A percentile compares a stretch with the other conserved stretches of the same genome.
These are phyloP conservation scores for Trichocomaceae sp. DNA, from an alignment of 2,329 filamentous ascomycete genomes.

Conservation along the genomic window DNA sequence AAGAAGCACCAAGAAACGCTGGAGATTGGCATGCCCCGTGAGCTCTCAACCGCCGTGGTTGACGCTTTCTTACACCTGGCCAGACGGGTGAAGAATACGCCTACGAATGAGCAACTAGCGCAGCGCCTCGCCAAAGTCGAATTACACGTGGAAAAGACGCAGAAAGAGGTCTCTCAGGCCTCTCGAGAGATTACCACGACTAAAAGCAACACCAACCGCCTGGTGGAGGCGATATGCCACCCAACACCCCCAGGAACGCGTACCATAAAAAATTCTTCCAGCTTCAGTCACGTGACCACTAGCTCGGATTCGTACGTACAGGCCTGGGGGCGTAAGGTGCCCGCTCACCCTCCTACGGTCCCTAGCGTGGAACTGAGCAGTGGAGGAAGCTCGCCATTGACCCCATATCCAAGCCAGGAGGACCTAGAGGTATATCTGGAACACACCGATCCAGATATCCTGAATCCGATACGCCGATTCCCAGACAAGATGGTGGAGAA, in stretches of 20 bases:
- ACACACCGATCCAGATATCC: not conserved
- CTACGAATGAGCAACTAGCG: not conserved
- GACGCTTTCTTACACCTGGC: not conserved
- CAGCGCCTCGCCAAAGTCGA: too few relatives aligned
- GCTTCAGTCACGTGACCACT: not conserved
- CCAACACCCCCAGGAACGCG: not conserved
- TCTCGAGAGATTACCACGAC: not conserved
- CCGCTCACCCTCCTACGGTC: not conserved
- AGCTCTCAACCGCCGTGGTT: not conserved
- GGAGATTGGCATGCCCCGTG: not conserved
- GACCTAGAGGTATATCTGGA: conserved; percentile 7
- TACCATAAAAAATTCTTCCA: not conserved
- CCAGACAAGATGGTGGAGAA: not conserved
- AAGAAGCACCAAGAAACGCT: not conserved
- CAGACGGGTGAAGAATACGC: not conserved
- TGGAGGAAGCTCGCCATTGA: not conserved
- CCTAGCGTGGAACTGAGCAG: not conserved
- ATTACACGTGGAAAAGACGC: too few relatives aligned
- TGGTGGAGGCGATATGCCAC: not conserved
- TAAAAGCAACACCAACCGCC: conserved; percentile 5
- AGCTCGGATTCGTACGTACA: not conserved
- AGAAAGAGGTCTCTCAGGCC: not conserved
- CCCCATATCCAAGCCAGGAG: not conserved
- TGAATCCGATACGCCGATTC: not conserved
- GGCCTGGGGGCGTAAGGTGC: not conserved